Evolutionary conservation across 108 stramenopile genomes (phyloP).

Genomic region (Cyclotella kingstonii): DNA sequence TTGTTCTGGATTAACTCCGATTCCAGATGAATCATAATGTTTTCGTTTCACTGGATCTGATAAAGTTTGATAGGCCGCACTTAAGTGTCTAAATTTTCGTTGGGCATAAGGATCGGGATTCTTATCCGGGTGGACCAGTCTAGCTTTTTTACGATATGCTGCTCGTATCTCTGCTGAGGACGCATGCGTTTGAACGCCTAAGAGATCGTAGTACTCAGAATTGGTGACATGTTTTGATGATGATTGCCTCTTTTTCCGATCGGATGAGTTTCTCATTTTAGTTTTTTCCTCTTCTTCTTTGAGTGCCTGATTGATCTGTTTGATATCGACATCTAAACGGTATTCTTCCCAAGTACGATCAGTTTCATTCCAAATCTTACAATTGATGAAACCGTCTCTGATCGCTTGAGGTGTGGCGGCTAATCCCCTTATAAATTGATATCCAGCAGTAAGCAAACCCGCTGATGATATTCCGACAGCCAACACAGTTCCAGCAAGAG

Average conservation of each 20-base stretch:
- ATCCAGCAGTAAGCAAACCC: constrained; percentile 10
- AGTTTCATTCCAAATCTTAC: constrained; percentile 28
- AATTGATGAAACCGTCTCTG: constrained; percentile 25
- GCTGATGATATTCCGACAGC: constrained; percentile 15
- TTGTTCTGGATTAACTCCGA: constrained; percentile 19
- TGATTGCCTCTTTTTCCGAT: background rate
- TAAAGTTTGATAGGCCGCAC: constrained; percentile 49
- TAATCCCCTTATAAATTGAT: constrained; percentile 24
- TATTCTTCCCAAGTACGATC: constrained; percentile 27
- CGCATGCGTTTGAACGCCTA: constrained; percentile 31
- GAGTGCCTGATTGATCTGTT: constrained; percentile 13
- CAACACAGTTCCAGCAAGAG: constrained; percentile 5
- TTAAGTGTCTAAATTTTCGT: constrained; percentile 38
- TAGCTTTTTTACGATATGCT: constrained; percentile 60
- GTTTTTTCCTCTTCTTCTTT: constrained; percentile 11
- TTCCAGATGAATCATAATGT: constrained; percentile 40
- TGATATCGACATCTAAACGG: constrained; percentile 29
- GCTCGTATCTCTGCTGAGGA: constrained; percentile 49
- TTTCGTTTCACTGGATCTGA: constrained; percentile 28
- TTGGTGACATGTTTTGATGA: constrained; percentile 23
- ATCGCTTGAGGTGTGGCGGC: constrained; percentile 19
- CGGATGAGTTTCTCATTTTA: background rate
- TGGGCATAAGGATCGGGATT: constrained; percentile 44
- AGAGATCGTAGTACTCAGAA: constrained; percentile 45
- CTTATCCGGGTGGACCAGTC: constrained; percentile 73